These are phyloP conservation scores for Scleroderma citrinum DNA, from an alignment of 768 basidiomycete genomes.

Conservation along the genomic window DNA sequence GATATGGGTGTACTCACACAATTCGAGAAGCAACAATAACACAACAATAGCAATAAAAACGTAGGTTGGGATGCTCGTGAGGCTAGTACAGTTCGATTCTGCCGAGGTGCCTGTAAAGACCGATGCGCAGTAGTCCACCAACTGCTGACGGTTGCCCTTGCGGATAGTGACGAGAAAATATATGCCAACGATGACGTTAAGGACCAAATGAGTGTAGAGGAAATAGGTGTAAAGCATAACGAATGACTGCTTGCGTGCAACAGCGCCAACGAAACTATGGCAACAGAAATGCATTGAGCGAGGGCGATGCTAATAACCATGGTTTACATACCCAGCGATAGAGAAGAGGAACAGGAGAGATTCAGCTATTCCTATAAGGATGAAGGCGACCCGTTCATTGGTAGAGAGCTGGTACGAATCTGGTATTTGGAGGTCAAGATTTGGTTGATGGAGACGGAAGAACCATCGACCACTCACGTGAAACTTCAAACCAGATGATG, in stretches of 20 bases:
- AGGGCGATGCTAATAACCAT: background rate
- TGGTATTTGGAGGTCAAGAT: slow-evolving; percentile 13
- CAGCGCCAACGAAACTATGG: slow-evolving; percentile 53
- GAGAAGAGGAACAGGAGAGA: slow-evolving; percentile 49
- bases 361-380: slow-evolving; percentile 48
- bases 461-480: slow-evolving; percentile 35
- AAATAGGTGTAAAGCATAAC: slow-evolving; percentile 51
- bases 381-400: slow-evolving; percentile 36
- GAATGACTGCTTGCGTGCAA: slow-evolving; percentile 58
- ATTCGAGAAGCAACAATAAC: slow-evolving; percentile 43
- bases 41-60: slow-evolving; percentile 42
- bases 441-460: background rate
- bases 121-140: slow-evolving; percentile 40
- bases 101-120: slow-evolving; percentile 36
- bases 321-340: slow-evolving; percentile 42
- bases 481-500: slow-evolving; percentile 57
- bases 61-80: slow-evolving; percentile 38
- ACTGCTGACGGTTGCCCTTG: slow-evolving; percentile 38
- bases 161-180: slow-evolving; percentile 49
- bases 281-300: background rate
- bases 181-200: slow-evolving; percentile 47
- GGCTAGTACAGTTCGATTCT: slow-evolving; percentile 39
- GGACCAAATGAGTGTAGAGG: slow-evolving; percentile 49
- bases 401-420: slow-evolving; percentile 26
- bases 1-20: slow-evolving; percentile 40